Conservation (phyloP, 257 asterid genomes). For the Cinchona pubescens region DNA sequence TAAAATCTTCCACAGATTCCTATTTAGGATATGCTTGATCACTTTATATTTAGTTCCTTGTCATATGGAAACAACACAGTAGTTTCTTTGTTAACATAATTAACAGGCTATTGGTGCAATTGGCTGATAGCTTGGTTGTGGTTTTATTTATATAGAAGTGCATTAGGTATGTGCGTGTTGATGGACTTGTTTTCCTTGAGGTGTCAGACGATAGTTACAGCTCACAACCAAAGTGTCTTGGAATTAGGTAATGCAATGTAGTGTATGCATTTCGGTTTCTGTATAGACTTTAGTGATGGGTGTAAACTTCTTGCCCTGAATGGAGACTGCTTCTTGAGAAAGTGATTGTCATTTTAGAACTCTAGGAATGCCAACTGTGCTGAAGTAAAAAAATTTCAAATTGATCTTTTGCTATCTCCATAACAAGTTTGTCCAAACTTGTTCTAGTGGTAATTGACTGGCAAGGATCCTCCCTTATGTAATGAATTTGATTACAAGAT, state of each 20-base stretch:
- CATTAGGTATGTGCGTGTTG: neutral
- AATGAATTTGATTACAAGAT: neutral
- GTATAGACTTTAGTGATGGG: neutral
- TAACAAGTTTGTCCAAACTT: neutral
- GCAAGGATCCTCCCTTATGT: neutral
- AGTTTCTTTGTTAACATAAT: neutral
- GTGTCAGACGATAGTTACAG: neutral
- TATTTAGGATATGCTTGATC: neutral
- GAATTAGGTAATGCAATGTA: neutral
- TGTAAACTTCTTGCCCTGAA: neutral
- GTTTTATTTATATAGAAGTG: neutral
- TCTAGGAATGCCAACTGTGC: neutral
- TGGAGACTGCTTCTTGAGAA: neutral
- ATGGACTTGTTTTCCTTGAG: neutral
- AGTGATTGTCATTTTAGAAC: neutral
- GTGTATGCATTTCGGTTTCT: neutral
- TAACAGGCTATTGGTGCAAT: neutral
- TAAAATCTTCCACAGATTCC: neutral
- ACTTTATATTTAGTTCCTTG: neutral
- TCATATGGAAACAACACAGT: too few species aligned
- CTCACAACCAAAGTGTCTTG: neutral
- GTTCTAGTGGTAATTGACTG: neutral
- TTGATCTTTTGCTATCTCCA: neutral
- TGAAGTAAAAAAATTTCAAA: neutral
- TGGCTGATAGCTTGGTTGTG: neutral